Evolutionary conservation across 2,329 filamentous ascomycete genomes (phyloP).

Genomic region (Penicillium sp.): DNA sequence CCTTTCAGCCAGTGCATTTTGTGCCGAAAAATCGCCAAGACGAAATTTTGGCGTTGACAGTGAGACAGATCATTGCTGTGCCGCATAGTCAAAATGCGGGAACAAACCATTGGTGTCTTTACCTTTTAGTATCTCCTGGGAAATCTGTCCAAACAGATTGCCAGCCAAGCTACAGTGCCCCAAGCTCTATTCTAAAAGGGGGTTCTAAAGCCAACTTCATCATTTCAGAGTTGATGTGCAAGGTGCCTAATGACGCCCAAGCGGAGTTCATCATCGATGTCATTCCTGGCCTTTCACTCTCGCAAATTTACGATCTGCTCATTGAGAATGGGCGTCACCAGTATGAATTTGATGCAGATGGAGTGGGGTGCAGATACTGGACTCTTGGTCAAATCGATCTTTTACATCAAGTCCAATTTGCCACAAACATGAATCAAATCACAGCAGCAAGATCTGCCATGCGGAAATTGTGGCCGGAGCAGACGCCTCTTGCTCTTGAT

Average conservation of each 20-base stretch:
- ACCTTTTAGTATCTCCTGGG: no score
- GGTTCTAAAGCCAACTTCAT: no score
- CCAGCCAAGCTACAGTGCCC: no score
- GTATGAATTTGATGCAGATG: constrained; percentile 24
- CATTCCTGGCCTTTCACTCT: background rate
- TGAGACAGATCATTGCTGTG: no score
- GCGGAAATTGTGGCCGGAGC: constrained; percentile 20
- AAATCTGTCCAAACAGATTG: no score
- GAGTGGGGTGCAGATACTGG: constrained; percentile 23
- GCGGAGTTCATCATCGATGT: constrained; percentile 11
- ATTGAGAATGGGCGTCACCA: constrained; percentile 18
- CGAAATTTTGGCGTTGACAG: no score
- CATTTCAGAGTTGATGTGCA: no score
- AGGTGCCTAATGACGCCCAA: background rate
- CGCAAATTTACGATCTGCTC: constrained; percentile 10
- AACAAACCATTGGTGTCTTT: no score
- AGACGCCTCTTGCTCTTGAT: constrained; percentile 13
- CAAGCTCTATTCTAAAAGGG: no score
- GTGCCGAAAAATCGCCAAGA: no score
- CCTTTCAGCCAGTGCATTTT: no score
- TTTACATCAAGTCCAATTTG: constrained; percentile 4
- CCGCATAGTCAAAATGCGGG: no score
- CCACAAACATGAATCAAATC: constrained; percentile 10
- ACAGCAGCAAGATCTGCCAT: constrained; percentile 12
- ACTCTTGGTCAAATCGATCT: constrained; percentile 16